Evolutionary conservation across 2,329 filamentous ascomycete genomes (phyloP).

Genomic region (Pyrenochaeta sp.): DNA sequence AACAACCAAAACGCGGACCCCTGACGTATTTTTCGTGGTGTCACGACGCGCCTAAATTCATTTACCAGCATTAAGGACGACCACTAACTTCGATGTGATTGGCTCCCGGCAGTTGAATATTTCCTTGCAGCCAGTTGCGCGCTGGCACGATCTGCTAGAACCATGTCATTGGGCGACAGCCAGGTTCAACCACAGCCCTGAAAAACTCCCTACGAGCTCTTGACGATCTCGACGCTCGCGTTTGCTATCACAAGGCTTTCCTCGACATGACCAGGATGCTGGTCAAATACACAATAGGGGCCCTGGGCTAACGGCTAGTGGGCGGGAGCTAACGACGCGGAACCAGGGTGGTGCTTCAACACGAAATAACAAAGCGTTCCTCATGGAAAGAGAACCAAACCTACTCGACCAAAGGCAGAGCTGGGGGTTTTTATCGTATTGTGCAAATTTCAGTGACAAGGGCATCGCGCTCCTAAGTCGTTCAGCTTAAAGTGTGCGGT

Average conservation of each 20-base stretch:
- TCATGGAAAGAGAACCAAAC: neutral
- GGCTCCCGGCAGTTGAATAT: constrained; percentile 2
- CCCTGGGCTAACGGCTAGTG: constrained; percentile 5
- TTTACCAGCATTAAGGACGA: constrained; percentile 14
- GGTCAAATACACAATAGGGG: constrained; percentile 9
- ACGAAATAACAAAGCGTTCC: neutral
- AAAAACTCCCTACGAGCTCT: neutral
- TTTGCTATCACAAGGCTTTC: constrained; percentile 3
- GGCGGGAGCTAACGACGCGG: constrained; percentile 11
- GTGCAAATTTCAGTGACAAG: too few relatives aligned
- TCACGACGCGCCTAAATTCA: constrained; percentile 20
- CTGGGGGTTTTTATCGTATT: too few relatives aligned
- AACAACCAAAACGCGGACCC: neutral
- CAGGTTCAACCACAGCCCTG: neutral
- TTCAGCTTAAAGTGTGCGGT: too few relatives aligned
- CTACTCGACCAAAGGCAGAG: too few relatives aligned
- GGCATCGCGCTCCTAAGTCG: too few relatives aligned
- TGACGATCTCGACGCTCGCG: neutral
- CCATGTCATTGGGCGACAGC: neutral
- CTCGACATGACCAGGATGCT: neutral
- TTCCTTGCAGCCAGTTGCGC: constrained; percentile 2
- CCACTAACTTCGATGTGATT: constrained; percentile 1
- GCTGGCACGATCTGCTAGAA: constrained; percentile 8
- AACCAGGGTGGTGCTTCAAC: constrained; percentile 3
- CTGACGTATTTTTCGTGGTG: neutral